Base-by-base conservation (phyloP, 2,329 filamentous ascomycete genomes). In the Massarina eburnea region DNA sequence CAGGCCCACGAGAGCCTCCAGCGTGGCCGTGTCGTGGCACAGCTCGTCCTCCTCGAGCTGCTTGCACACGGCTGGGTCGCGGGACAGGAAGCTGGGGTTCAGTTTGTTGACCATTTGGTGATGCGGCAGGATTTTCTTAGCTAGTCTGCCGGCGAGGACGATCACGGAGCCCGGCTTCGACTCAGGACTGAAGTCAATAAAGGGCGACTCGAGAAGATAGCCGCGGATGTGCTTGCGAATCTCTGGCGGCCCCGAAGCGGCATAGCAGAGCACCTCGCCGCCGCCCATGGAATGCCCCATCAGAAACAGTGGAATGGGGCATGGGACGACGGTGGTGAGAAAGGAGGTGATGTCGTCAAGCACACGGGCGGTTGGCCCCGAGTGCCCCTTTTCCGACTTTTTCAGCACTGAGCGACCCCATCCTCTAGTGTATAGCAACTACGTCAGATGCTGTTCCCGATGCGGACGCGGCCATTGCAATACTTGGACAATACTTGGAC, bases 251-350 rank as follows among this genome's bases (percentile, higher is more conserved):
- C 72, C 76, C 35, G 63, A 62, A 22, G 71, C 69, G 49, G 73
- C 74, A 57, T 82, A 85, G 34, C 81, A 83, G 8, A 95, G 73
- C 5, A 84, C 80, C 70, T 95, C 80, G 19, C 84, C 89, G 48
- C 91, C 91, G 54, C 91, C 91, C 89, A 96, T 96, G 18, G 86
- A 91, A 71, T 96, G 90, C 42, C 91, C 91, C 76, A 94, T 83
- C 17, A 96, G 78, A 71, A 96, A 96, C 14, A 95, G 64, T 0
- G 90, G 89, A 2, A 71, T 50, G 8, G 67, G 56, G 32, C 71
- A 66, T 8, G 78, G 78, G 4, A 85, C 73, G 51, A 86, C 80
- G 24, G 75, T 73, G 48, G 76, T 76, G 55, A 94, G 76, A 67
- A 96, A 89, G 34, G 84, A 84, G 9, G 84, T 88, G 43, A 96